phyloP scores from a whole-genome alignment of 345 rosid genomes.

The Pelargonium nanum region DNA sequence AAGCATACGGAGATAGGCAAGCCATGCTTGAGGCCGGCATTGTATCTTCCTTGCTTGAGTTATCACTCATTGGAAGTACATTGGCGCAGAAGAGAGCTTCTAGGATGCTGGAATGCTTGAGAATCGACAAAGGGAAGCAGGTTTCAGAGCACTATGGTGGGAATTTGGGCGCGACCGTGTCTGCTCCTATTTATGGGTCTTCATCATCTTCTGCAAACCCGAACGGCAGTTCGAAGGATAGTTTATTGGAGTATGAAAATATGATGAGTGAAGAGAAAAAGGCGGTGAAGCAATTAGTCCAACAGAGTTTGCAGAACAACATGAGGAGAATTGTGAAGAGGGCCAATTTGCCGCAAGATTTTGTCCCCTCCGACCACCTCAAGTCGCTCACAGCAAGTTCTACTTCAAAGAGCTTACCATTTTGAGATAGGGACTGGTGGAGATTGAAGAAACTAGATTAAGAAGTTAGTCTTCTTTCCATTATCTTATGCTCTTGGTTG shows the following conservation, averaged over 20 bases:
- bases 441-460: slow-evolving; percentile 11
- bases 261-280: slow-evolving; percentile 88
- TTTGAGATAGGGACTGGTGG: slow-evolving; percentile 22
- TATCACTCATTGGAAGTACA: slow-evolving; percentile 81
- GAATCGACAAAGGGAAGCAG: slow-evolving; percentile 87
- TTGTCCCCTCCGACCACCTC: slow-evolving; percentile 72
- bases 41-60: slow-evolving; percentile 67
- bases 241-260: slow-evolving; percentile 41
- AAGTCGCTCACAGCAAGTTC: slow-evolving; percentile 73
- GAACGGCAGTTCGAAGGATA: slow-evolving; percentile 29
- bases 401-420: slow-evolving; percentile 87
- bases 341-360: slow-evolving; percentile 81
- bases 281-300: slow-evolving; percentile 78
- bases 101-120: slow-evolving; percentile 68
- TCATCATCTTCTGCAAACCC: slow-evolving; percentile 35
- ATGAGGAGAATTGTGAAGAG: slow-evolving; percentile 86
- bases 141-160: slow-evolving; percentile 48
- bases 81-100: slow-evolving; percentile 95
- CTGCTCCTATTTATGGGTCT: slow-evolving; percentile 80
- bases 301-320: slow-evolving; percentile 86
- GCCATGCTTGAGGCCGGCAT: slow-evolving; percentile 91
- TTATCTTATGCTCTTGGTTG: neutral
- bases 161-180: slow-evolving; percentile 45
- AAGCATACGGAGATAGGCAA: slow-evolving; percentile 71
- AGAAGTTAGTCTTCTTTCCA: slow-evolving; percentile 23